Evolutionary conservation across 495 filamentous ascomycete species (phyloP).

Genomic region (Podospora tetraspora): DNA sequence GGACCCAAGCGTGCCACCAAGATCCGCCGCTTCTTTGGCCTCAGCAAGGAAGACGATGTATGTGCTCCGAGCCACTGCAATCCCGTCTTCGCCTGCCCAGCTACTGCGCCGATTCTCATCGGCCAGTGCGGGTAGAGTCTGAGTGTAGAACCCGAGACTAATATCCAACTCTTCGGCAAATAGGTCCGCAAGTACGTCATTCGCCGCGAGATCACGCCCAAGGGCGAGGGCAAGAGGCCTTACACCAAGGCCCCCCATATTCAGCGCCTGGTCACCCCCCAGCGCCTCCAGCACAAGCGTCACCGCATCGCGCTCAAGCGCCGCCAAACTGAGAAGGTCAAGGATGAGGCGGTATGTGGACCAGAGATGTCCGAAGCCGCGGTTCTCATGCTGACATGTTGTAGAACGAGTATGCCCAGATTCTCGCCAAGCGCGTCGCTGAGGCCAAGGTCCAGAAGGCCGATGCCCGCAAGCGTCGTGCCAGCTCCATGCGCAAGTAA

Average conservation of each 20-base stretch:
- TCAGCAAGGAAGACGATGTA: slow-evolving; percentile 99
- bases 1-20: slow-evolving; percentile 99
- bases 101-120: slow-evolving; percentile 40
- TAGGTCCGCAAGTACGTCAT: slow-evolving; percentile 98
- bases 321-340: slow-evolving; percentile 85
- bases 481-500: slow-evolving; percentile 94
- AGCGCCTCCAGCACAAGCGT: slow-evolving; percentile 99
- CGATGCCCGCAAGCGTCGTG: slow-evolving; percentile 90
- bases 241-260: slow-evolving; percentile 99
- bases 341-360: slow-evolving; percentile 92
- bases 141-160: slow-evolving; percentile 39
- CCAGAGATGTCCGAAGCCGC: not conserved
- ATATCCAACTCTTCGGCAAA: slow-evolving; percentile 31
- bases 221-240: slow-evolving; percentile 89
- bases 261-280: slow-evolving; percentile 97
- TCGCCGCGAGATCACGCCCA: slow-evolving; percentile 91
- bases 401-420: slow-evolving; percentile 85
- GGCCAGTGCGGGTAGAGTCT: slow-evolving; percentile 52
- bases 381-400: slow-evolving; percentile 30
- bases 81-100: slow-evolving; percentile 54
- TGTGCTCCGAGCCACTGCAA: slow-evolving; percentile 42
- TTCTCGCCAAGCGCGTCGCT: slow-evolving; percentile 89
- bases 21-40: slow-evolving; percentile 97
- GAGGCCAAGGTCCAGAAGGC: slow-evolving; percentile 89
- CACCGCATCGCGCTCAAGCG: slow-evolving; percentile 96